Evolutionary conservation across 2,329 filamentous ascomycete species (phyloP).

Genomic region (Hymenoscyphus repandus): DNA sequence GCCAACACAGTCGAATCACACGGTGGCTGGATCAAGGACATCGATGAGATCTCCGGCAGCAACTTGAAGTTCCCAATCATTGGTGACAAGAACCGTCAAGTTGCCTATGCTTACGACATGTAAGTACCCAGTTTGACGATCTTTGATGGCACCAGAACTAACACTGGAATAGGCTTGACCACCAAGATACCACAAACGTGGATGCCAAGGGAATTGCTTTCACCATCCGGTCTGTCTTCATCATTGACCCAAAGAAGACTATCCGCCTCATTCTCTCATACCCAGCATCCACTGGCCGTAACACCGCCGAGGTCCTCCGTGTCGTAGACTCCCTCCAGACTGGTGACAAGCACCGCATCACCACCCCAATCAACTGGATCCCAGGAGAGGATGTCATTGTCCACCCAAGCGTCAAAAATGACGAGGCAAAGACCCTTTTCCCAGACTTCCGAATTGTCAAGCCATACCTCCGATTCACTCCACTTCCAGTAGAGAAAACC

Average conservation of each 20-base stretch:
- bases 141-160: neutral
- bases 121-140: constrained; percentile 33
- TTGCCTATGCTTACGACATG: constrained; percentile 76
- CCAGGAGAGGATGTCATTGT: constrained; percentile 90
- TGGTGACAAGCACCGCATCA: constrained; percentile 82
- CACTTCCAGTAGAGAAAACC: constrained; percentile 50
- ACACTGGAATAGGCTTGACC: constrained; percentile 56
- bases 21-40: constrained; percentile 86
- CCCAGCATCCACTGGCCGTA: constrained; percentile 83
- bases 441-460: constrained; percentile 66
- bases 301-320: constrained; percentile 73
- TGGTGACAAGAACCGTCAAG: constrained; percentile 72
- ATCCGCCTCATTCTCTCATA: constrained; percentile 91
- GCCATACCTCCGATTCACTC: constrained; percentile 70
- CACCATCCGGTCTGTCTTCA: constrained; percentile 90
- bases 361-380: constrained; percentile 86
- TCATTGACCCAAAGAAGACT: constrained; percentile 91
- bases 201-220: constrained; percentile 81
- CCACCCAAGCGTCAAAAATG: constrained; percentile 74
- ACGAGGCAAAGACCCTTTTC: constrained; percentile 84
- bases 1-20: constrained; percentile 84
- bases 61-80: constrained; percentile 74
- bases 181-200: constrained; percentile 76
- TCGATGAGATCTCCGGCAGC: constrained; percentile 70
- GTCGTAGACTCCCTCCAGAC: constrained; percentile 75